Base-by-base conservation (phyloP, 2,329 filamentous ascomycete genomes). In the Coleophoma eucalyptorum region DNA sequence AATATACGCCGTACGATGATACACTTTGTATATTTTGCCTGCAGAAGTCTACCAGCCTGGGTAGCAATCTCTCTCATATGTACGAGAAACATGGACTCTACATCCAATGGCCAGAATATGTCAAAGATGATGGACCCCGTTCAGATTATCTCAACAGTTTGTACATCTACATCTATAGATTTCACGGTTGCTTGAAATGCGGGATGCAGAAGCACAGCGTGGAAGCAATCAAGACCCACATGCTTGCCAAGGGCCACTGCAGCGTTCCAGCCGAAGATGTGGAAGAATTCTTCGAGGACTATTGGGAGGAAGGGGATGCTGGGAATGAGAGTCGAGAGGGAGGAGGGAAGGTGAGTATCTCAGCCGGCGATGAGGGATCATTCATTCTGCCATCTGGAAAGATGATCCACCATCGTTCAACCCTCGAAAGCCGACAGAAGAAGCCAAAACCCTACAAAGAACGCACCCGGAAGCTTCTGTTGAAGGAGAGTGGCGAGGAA, bases 151-250 rank as follows among this genome's bases (percentile, higher is more conserved):
- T 80, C 34, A 56, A 65, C 38, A 79, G 79, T 49, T 62, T 80
- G 0, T 69, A 74, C 48, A 67, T 78, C 8, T 62, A 81, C 18
- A 72, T 81, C 13, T 72, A 66, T 18, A 69, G 61, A 0, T 79
- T 77, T 49, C 65, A 66, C 16, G 75, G 80, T 59, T 82, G 79
- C 51, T 65, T 81, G 35, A 70, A 67, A 18, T 81, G 78, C 54
- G 73, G 74, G 1, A 74, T 67, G 13, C 62, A 70, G 35, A 68
- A 73, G 32, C 60, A 61, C 0, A 75, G 71, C 0, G 63, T 66
- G 0, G 65, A 75, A 46, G 78, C 70, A 0, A 71, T 73, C 0
- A 75, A 77, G 54, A 74, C 78, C 34, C 79, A 80, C 49, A 80
- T 79, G 76, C 56, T 63, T 0, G 68, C 63, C 2, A 78, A 75